Evolutionary conservation across 192 early-diverging fungal species (phyloP).

Genomic region (Geranomyces michiganensis): DNA sequence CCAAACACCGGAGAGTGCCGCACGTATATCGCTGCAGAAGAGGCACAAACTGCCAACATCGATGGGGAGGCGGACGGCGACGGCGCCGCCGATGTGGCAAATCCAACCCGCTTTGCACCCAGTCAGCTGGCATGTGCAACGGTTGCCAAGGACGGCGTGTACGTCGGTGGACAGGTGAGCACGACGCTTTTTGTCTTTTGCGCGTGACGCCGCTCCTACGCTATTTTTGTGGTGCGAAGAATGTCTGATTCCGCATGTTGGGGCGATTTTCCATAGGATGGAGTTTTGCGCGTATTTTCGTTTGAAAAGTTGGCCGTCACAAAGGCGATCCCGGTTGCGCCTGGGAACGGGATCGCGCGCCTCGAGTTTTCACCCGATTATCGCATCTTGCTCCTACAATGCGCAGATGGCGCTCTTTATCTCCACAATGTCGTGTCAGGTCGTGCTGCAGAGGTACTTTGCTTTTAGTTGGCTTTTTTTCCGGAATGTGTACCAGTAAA

Average conservation of each 20-base stretch:
- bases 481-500: neutral
- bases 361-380: conserved; percentile 52
- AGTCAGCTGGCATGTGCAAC: conserved; percentile 34
- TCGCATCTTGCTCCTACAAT: conserved; percentile 28
- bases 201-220: too few relatives aligned
- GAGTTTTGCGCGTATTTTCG: conserved; percentile 33
- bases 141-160: conserved; percentile 36
- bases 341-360: conserved; percentile 10
- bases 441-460: neutral
- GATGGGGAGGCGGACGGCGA: conserved; percentile 13
- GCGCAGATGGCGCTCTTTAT: conserved; percentile 26
- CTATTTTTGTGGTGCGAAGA: neutral
- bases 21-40: conserved; percentile 27
- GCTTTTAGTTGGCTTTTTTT: neutral
- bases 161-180: conserved; percentile 49
- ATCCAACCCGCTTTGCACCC: neutral
- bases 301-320: conserved; percentile 30
- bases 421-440: conserved; percentile 21
- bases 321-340: conserved; percentile 12
- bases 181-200: too few relatives aligned
- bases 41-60: conserved; percentile 26
- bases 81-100: conserved; percentile 23
- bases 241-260: neutral
- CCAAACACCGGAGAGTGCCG: conserved; percentile 31
- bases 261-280: conserved; percentile 39